Percentiles rank a stretch among this genome's conserved stretches.
These are phyloP conservation scores for Liriodendron chinense DNA, from an alignment of 164 flowering plant genomes.

Conservation along the genomic window DNA sequence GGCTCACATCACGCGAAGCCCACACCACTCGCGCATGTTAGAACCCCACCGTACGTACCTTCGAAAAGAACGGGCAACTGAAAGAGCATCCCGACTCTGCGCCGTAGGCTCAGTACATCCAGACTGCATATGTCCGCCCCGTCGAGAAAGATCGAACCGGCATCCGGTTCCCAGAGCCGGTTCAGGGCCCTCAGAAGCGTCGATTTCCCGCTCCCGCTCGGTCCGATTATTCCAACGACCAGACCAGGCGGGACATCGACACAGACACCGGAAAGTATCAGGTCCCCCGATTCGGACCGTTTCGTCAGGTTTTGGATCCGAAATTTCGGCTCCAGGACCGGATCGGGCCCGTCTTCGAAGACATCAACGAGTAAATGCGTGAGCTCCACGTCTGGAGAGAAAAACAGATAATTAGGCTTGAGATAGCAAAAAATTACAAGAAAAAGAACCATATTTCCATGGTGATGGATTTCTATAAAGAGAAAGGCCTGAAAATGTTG, in stretches of 20 bases:
- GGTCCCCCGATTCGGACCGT: slow-evolving; percentile 9
- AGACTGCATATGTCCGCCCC: slow-evolving; percentile 24
- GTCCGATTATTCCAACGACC: slow-evolving; percentile 33
- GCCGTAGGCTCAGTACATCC: slow-evolving; percentile 24
- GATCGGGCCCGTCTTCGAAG: too few species aligned
- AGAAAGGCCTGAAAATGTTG: too few species aligned
- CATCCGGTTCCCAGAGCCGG: slow-evolving; percentile 32
- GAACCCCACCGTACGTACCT: slow-evolving; percentile 13
- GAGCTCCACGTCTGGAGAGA: too few species aligned
- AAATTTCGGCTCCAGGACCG: slow-evolving; percentile 13
- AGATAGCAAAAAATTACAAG: too few species aligned
- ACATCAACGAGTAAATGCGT: too few species aligned
- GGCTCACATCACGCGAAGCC: too few species aligned
- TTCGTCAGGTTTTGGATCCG: slow-evolving; percentile 17
- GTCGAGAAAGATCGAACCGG: slow-evolving; percentile 25
- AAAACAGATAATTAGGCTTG: too few species aligned
- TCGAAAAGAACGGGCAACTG: slow-evolving; percentile 36
- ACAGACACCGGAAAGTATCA: slow-evolving; percentile 18
- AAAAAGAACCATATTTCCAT: too few species aligned
- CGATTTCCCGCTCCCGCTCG: slow-evolving; percentile 38
- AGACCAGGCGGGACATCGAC: slow-evolving; percentile 24
- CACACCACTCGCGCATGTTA: too few species aligned
- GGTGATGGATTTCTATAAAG: too few species aligned
- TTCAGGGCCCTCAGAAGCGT: slow-evolving; percentile 33
- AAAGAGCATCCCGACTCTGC: slow-evolving; percentile 38